phyloP scores from a whole-genome alignment of 2,329 filamentous ascomycete species.

The Phyllosticta citribraziliensis region DNA sequence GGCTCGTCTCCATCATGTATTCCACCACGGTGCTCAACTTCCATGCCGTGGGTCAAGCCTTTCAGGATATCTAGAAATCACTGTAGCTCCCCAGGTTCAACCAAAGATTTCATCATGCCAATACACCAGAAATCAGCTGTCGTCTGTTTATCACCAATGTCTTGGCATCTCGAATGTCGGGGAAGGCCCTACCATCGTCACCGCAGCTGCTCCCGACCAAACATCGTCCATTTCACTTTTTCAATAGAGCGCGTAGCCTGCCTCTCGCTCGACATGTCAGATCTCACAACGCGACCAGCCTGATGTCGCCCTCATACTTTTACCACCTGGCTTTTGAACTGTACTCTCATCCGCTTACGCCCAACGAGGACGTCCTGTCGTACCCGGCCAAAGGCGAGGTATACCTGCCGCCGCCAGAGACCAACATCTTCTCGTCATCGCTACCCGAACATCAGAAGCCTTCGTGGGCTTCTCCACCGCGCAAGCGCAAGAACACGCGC shows the following conservation, averaged over 20 bases:
- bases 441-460: conserved; percentile 34
- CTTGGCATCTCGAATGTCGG: conserved; percentile 6
- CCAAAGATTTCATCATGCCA: neutral
- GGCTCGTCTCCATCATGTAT: neutral
- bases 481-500: conserved; percentile 13
- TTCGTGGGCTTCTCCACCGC: conserved; percentile 25
- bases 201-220: neutral
- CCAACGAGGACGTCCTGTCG: neutral
- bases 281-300: neutral
- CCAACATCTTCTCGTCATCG: conserved; percentile 36
- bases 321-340: conserved; percentile 55
- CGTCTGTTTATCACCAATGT: neutral
- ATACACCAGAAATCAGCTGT: neutral
- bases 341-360: conserved; percentile 30
- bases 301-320: conserved; percentile 46
- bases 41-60: neutral
- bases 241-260: neutral
- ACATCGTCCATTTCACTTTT: neutral
- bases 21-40: neutral
- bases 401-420: conserved; percentile 31
- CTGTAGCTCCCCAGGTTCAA: neutral
- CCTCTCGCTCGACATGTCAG: neutral
- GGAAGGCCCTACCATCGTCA: neutral
- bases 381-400: conserved; percentile 3
- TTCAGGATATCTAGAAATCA: neutral